Base-by-base conservation (phyloP, 345 rosid genomes). In the Aethionema arabicum region DNA sequence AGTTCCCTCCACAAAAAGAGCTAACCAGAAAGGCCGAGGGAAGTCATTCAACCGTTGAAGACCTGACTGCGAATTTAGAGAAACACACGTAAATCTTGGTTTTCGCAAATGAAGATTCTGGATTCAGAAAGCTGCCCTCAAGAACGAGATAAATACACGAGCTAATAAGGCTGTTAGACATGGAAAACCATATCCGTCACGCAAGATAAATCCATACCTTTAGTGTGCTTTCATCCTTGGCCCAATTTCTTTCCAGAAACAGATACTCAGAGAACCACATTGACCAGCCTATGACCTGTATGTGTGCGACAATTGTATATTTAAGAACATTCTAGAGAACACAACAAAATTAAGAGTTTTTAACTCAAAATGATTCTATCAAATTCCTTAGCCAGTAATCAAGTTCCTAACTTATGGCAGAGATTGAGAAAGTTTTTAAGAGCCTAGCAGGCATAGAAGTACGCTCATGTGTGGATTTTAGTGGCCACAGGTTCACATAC, bases 181-280 rank as follows among this genome's bases (percentile, higher is more conserved):
- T 7, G 30, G 43, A 35, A 47, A 16, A 43, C 35, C 4, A 57
- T 56, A 14, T 63, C 59, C 58, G 9, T 9, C 51, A n/a, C 61
- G 43, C 5, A 58, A 59, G 70, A 52, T 9, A 44, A 38, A 38
- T 4, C 13, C 45, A 65, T 38, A 72, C 76, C 70, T 85, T 83
- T 70, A 93, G 63, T 27, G 88, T 93, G 65, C 47, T 74, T 80
- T 87, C 93, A 79, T 93, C 99, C 77, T 85, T 90, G 36, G 80
- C 90, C 96, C 97, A 90, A 77, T 76, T 90, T 69, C 99, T 84
- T 74, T 90, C 97, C 54, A 90, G 81, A 76, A 90, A 90, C 7
- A 93, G 74, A 77, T 87, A 93, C 77, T 84, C 99, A 5, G 99
- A 90, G 83, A 93, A 93, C 99, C 97, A 93, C 96, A 90, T 90